These are phyloP conservation scores for Saccharomyces hybrid DNA, from an alignment of 1,139 yeast genomes.

Conservation along the genomic window DNA sequence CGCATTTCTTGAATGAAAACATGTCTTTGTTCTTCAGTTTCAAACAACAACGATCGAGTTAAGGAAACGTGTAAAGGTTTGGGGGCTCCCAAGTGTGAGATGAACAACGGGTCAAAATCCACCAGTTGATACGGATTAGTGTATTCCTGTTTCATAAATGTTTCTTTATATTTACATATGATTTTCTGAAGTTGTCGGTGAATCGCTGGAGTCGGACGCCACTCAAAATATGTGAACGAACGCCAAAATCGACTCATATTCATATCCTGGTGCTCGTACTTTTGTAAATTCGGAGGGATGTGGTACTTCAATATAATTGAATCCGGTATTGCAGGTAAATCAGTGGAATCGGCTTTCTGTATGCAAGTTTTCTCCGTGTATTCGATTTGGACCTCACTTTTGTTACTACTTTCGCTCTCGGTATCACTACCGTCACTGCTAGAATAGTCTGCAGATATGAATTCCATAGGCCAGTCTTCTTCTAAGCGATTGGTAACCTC, in stretches of 20 bases:
- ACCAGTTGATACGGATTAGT: slow-evolving; percentile 3
- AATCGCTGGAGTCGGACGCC: slow-evolving; percentile 14
- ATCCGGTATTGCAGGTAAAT: slow-evolving; percentile 12
- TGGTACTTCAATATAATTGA: slow-evolving; percentile 15
- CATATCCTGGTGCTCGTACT: slow-evolving; percentile 4
- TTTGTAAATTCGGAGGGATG: slow-evolving; percentile 10
- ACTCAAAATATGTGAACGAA: slow-evolving; percentile 17
- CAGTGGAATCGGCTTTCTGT: background rate
- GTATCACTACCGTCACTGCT: slow-evolving; percentile 11
- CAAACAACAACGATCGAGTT: slow-evolving; percentile 11
- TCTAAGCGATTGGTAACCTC: background rate
- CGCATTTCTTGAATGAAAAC: slow-evolving; percentile 7
- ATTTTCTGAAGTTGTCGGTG: slow-evolving; percentile 8
- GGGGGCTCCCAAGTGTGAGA: slow-evolving; percentile 19
- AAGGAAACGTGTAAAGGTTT: slow-evolving; percentile 22
- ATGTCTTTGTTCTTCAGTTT: slow-evolving; percentile 10
- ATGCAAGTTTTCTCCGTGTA: background rate
- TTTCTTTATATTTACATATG: slow-evolving; percentile 8
- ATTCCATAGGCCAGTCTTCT: slow-evolving; percentile 8
- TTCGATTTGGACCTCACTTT: background rate
- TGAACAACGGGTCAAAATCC: slow-evolving; percentile 17
- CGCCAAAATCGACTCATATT: slow-evolving; percentile 1
- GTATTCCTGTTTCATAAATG: slow-evolving; percentile 2
- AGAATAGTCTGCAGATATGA: slow-evolving; percentile 10
- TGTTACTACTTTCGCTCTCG: slow-evolving; percentile 5